These are phyloP conservation scores for Phascolomyces articulosus DNA, from an alignment of 371 early-diverging fungal genomes.

Conservation along the genomic window DNA sequence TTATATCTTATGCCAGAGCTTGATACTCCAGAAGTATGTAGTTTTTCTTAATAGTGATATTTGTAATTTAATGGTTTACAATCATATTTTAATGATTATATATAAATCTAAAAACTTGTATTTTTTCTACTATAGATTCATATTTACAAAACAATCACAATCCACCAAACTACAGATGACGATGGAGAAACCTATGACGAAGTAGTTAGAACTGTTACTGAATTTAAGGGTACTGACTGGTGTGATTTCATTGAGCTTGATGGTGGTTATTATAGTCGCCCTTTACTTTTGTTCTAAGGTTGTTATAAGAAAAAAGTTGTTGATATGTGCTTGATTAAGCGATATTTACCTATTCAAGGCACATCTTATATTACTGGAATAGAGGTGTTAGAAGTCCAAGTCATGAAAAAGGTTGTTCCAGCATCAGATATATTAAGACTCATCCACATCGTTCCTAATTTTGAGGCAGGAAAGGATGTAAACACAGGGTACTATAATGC, in stretches of 20 bases:
- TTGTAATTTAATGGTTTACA: no score
- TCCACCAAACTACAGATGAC: background rate
- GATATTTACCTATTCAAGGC: background rate
- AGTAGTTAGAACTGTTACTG: background rate
- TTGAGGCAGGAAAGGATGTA: background rate
- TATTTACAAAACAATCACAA: background rate
- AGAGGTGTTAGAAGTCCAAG: background rate
- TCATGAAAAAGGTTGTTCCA: background rate
- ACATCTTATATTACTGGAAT: background rate
- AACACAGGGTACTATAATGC: background rate
- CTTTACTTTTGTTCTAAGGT: background rate
- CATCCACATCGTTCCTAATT: slow-evolving; percentile 1
- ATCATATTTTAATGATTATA: background rate
- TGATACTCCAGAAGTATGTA: no score
- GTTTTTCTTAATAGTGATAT: no score
- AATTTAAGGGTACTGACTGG: background rate
- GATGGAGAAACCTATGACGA: background rate
- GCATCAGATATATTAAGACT: background rate
- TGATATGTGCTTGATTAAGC: background rate
- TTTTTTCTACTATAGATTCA: background rate
- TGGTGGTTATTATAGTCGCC: background rate
- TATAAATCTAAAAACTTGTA: no score
- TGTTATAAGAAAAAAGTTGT: background rate
- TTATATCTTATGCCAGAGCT: no score
- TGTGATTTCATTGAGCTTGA: background rate